These are phyloP conservation scores for Vaccinium macrocarpon DNA, from an alignment of 148 eudicot species.

Conservation along the genomic window DNA sequence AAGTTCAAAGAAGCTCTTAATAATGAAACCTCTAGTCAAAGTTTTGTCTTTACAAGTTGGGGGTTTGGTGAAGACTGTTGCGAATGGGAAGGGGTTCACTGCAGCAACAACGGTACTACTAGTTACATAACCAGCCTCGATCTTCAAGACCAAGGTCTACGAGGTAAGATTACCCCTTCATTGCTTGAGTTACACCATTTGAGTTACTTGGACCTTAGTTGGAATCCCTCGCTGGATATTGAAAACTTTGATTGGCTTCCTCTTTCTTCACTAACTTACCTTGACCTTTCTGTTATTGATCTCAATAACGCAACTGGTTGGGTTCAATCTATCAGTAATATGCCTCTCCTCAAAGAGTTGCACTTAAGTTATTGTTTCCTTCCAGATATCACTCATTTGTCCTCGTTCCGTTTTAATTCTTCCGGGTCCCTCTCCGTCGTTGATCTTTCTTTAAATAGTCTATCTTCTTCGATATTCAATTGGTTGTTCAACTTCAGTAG, in stretches of 20 bases:
- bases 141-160: neutral
- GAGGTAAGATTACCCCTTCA: neutral
- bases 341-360: neutral
- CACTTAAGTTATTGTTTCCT: neutral
- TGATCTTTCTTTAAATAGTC: slow-evolving; percentile 5
- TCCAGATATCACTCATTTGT: neutral
- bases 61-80: neutral
- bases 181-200: neutral
- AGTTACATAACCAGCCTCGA: neutral
- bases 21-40: too few species aligned
- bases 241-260: neutral
- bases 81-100: neutral
- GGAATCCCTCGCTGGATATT: neutral
- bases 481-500: slow-evolving; percentile 24
- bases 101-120: neutral
- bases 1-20: too few species aligned
- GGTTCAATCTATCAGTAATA: neutral
- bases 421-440: neutral
- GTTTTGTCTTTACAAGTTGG: too few species aligned
- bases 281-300: neutral
- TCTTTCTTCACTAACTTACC: neutral
- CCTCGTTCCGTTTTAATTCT: slow-evolving; percentile 13
- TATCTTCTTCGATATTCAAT: slow-evolving; percentile 12
- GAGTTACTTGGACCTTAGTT: neutral
- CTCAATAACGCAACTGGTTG: neutral